phyloP scores from a whole-genome alignment of 192 early-diverging fungal species.

The Backusella tarrabulga region DNA sequence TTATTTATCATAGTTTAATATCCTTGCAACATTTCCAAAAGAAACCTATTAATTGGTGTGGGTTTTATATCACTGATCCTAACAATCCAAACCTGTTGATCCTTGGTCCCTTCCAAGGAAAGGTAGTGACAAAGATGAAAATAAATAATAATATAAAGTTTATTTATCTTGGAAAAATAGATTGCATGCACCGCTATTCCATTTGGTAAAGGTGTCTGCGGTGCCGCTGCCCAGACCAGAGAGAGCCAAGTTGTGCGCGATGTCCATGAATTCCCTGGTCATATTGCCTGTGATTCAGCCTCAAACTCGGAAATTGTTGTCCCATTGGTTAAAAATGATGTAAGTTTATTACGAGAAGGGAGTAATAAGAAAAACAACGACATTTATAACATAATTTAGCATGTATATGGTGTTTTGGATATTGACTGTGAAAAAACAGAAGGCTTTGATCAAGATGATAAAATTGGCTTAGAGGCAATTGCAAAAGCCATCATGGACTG shows the following conservation, averaged over 20 bases:
- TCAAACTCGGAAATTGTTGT: conserved; percentile 87
- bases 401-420: conserved; percentile 68
- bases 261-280: conserved; percentile 80
- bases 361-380: background rate
- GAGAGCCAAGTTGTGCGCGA: conserved; percentile 67
- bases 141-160: background rate
- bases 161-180: conserved; percentile 9
- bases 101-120: conserved; percentile 92
- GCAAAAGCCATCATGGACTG: conserved; percentile 51
- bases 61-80: conserved; percentile 75
- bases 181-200: conserved; percentile 86
- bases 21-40: conserved; percentile 58
- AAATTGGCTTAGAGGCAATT: conserved; percentile 63
- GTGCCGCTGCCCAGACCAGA: conserved; percentile 64
- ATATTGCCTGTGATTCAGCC: conserved; percentile 91
- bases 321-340: conserved; percentile 58
- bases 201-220: conserved; percentile 88
- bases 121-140: conserved; percentile 25
- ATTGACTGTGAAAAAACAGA: conserved; percentile 63
- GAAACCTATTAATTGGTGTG: conserved; percentile 76
- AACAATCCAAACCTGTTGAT: conserved; percentile 46
- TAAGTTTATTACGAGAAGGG: conserved; percentile 25
- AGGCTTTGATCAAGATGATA: conserved; percentile 69
- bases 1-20: conserved; percentile 75
- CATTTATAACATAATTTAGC: conserved; percentile 17